Conservation (phyloP, 2,329 filamentous ascomycete genomes). For the Colletotrichum sp. region DNA sequence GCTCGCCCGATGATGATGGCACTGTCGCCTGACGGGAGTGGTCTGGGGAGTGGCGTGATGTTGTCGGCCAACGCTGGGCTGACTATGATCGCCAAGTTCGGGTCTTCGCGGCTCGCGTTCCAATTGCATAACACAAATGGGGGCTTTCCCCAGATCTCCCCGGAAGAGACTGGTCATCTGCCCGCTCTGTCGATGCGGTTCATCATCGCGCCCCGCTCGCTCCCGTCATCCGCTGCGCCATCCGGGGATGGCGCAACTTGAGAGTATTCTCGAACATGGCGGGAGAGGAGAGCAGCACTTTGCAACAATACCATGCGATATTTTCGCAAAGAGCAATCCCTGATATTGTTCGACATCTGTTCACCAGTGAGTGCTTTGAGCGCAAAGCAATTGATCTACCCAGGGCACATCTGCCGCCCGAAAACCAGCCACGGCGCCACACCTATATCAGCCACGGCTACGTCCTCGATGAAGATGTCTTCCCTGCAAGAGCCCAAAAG, state of each 20-base stretch:
- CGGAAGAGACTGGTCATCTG: neutral
- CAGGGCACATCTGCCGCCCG: neutral
- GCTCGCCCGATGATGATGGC: slow-evolving; percentile 15
- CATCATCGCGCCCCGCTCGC: neutral
- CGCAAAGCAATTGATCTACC: no score
- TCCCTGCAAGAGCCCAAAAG: neutral
- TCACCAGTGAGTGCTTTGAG: no score
- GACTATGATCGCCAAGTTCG: slow-evolving; percentile 7
- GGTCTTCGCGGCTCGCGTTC: neutral
- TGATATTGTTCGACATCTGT: neutral
- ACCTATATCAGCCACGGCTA: neutral
- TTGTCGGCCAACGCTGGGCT: slow-evolving; percentile 17
- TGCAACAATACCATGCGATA: neutral
- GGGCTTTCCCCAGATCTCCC: slow-evolving; percentile 10
- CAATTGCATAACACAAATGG: neutral
- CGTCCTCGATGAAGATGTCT: neutral
- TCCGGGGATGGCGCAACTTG: neutral
- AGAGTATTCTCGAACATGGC: neutral
- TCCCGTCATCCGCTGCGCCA: neutral
- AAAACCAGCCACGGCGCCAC: neutral
- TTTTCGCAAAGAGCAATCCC: neutral
- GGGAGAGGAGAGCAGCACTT: neutral
- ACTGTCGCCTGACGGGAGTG: slow-evolving; percentile 9
- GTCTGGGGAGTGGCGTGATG: slow-evolving; percentile 13
- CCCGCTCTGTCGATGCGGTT: neutral